phyloP scores from a whole-genome alignment of 31 red algal species.

The Porphyra umbilicalis region DNA sequence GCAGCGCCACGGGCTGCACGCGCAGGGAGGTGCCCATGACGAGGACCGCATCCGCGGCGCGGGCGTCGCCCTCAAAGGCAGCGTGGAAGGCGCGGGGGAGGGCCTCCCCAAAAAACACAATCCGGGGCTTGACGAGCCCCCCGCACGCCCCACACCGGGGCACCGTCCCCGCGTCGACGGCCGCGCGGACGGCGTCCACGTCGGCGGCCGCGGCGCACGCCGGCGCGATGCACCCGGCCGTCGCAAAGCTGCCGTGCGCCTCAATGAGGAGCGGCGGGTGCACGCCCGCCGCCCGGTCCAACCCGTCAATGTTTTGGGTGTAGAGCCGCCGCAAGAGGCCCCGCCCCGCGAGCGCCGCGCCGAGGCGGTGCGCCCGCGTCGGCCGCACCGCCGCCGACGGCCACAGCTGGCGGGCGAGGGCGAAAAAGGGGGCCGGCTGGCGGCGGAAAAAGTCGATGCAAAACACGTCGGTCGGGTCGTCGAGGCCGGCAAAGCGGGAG shows the following conservation, averaged over 20 bases:
- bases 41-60: conserved; percentile 56
- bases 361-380: conserved; percentile 58
- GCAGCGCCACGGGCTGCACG: conserved; percentile 59
- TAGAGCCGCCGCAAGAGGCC: conserved; percentile 65
- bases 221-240: conserved; percentile 30
- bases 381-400: conserved; percentile 26
- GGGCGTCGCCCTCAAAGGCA: conserved; percentile 31
- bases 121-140: conserved; percentile 43
- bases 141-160: conserved; percentile 8
- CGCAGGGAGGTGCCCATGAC: conserved; percentile 78
- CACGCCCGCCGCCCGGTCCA: conserved; percentile 66
- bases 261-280: conserved; percentile 18
- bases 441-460: conserved; percentile 56
- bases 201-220: conserved; percentile 17
- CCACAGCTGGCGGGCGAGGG: conserved; percentile 68
- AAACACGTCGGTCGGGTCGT: conserved; percentile 70
- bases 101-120: conserved; percentile 74
- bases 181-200: background rate
- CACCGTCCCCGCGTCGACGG: conserved; percentile 11
- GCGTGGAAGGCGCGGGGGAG: conserved; percentile 20
- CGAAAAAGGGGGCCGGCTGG: conserved; percentile 76
- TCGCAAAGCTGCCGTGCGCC: conserved; percentile 56
- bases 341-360: conserved; percentile 25
- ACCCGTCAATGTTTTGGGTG: conserved; percentile 97
- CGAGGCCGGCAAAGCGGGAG: conserved; percentile 6